These are phyloP conservation scores for Dioszegia hungarica DNA, from an alignment of 768 basidiomycete genomes.

Conservation along the genomic window DNA sequence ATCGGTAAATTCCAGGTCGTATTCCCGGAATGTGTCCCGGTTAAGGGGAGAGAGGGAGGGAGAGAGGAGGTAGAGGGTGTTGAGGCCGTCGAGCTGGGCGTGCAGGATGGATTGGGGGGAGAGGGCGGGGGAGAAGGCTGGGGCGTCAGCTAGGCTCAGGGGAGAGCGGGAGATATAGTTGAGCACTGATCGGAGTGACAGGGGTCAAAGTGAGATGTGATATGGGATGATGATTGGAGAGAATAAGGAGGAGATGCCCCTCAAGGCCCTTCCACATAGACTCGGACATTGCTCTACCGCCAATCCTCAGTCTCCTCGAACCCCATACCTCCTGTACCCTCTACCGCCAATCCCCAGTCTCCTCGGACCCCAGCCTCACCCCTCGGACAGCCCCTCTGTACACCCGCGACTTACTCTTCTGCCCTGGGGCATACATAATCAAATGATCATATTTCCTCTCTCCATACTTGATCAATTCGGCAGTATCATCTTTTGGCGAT, in stretches of 20 bases:
- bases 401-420: conserved; percentile 62
- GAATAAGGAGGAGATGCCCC: too few species aligned
- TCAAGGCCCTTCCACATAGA: too few species aligned
- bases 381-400: neutral
- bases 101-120: conserved; percentile 58
- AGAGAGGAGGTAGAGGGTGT: conserved; percentile 77
- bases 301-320: too few species aligned
- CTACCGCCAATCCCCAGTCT: too few species aligned
- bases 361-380: neutral
- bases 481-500: conserved; percentile 66
- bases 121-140: conserved; percentile 81
- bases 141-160: conserved; percentile 16
- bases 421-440: conserved; percentile 75
- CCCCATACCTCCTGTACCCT: too few species aligned
- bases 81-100: conserved; percentile 56
- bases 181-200: neutral
- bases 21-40: conserved; percentile 82
- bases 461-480: conserved; percentile 65
- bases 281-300: too few species aligned
- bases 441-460: conserved; percentile 76
- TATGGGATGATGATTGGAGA: too few species aligned
- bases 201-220: neutral
- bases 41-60: conserved; percentile 56
- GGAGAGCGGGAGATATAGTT: too few species aligned
- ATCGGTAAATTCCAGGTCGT: conserved; percentile 78